Base-by-base conservation (phyloP, 2,329 filamentous ascomycete genomes). In the Aspergillaceae sp. region DNA sequence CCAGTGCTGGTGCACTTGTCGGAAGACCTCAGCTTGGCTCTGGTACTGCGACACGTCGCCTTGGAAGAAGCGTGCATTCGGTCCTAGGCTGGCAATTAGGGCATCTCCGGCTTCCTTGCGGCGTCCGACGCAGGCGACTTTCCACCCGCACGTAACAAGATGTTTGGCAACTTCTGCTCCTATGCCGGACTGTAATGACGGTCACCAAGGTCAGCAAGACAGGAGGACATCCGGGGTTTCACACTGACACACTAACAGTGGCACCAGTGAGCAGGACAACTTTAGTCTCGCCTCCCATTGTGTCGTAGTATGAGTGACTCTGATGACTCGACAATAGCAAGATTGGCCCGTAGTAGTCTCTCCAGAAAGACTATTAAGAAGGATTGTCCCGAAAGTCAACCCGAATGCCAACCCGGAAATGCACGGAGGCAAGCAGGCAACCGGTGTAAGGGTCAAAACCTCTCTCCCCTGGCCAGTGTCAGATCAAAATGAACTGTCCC, bases 21-120 rank as follows among this genome's bases (percentile, higher is more conserved):
- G 54, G 53, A 78, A 78, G 5, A 68, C 64, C 1, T 51, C 47
- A 0, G 67, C 65, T 46, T 76, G 72, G 7, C 66, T 67, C 2
- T 66, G 58, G 54, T 77, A 78, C 11, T 66, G 64, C n/a, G 63
- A 57, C 2, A 78, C 68, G 50, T 79, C 69, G 40, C 65, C 67
- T 26, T 61, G 52, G 26, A 71, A 64, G 59, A 75, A 78, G n/a
- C 57, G 58, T 2, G 68, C 68, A 2, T 60, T 62, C 5, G 63
- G 47, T 7, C 53, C 59, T 1, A 66, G 53, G 0, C 50, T 50
- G 43, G 62, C 53, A 5, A 68, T 66, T 9, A 71, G 52, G 9
- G 64, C 62, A 9, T 63, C 49, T 5, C 65, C 62, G 9, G 59
- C 52, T 11, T 58, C 51, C 4, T 53, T 49, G 36, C 65, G 64